Conservation (phyloP, 495 filamentous ascomycete species). For the Tuber microsphaerosporum region DNA sequence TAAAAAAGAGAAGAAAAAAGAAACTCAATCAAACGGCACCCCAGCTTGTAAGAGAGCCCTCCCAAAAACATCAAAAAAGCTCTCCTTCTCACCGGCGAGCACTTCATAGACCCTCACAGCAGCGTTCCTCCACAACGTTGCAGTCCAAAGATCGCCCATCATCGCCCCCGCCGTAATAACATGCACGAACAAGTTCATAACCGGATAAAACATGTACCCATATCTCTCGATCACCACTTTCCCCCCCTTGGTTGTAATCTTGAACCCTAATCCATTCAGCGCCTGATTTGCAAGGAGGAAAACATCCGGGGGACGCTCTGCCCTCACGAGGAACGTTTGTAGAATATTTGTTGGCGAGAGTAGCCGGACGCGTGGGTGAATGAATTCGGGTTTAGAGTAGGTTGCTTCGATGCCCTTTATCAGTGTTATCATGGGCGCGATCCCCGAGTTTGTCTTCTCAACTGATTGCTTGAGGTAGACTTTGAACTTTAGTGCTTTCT, state of each 20-base stretch:
- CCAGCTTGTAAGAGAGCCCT: not conserved
- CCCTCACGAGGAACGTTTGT: not conserved
- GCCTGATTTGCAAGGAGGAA: not conserved
- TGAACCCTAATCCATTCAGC: slow-evolving; percentile 12
- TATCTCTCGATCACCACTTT: slow-evolving; percentile 2
- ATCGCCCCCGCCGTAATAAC: not conserved
- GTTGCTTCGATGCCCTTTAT: slow-evolving; percentile 10
- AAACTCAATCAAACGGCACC: not conserved
- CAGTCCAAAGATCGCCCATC: not conserved
- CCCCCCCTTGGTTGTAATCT: not conserved
- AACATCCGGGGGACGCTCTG: not conserved
- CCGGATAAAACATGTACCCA: not conserved
- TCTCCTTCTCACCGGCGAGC: slow-evolving; percentile 7
- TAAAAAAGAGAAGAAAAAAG: not conserved
- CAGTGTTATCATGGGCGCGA: not conserved
- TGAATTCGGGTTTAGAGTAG: slow-evolving; percentile 12
- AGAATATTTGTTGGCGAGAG: not conserved
- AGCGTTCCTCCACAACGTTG: slow-evolving; percentile 7
- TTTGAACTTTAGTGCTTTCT: not conserved
- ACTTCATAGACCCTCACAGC: slow-evolving; percentile 18
- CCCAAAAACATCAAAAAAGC: slow-evolving; percentile 9
- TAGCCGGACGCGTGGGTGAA: slow-evolving; percentile 15
- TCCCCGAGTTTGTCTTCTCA: not conserved
- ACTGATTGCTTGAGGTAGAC: not conserved
- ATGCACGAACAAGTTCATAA: not conserved